Evolutionary conservation across 139 green algal genomes (phyloP).

Genomic region (Limnomonas spitsbergensis): DNA sequence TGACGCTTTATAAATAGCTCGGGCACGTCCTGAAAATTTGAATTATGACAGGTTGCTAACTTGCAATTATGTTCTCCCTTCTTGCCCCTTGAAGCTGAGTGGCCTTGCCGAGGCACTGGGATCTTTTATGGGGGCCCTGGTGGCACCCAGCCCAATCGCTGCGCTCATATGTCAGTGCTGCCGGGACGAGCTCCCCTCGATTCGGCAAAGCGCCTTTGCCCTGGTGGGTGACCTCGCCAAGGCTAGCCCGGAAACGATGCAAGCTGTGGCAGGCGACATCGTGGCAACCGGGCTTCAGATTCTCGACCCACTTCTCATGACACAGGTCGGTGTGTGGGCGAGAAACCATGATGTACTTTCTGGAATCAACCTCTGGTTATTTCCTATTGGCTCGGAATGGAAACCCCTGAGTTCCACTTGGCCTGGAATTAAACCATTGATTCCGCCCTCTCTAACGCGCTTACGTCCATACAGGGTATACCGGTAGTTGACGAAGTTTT

Average conservation of each 20-base stretch:
- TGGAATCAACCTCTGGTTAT: background rate
- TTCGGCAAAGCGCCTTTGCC: constrained; percentile 89
- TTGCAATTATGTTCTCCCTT: too few relatives aligned
- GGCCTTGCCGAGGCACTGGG: constrained; percentile 73
- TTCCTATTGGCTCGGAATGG: too few relatives aligned
- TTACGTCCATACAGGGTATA: too few relatives aligned
- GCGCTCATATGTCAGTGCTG: background rate
- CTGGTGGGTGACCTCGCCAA: constrained; percentile 88
- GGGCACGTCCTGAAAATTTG: too few relatives aligned
- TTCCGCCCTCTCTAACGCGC: too few relatives aligned
- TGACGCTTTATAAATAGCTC: too few relatives aligned
- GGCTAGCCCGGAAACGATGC: constrained; percentile 52
- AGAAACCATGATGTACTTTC: too few relatives aligned
- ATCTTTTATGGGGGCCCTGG: constrained; percentile 62
- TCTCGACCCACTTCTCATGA: constrained; percentile 20
- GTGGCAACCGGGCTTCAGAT: constrained; percentile 27
- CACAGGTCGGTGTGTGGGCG: background rate
- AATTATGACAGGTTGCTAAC: too few relatives aligned
- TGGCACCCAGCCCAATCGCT: constrained; percentile 42
- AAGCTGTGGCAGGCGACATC: constrained; percentile 41
- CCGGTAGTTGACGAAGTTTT: too few relatives aligned
- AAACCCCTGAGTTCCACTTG: too few relatives aligned
- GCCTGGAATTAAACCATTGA: too few relatives aligned
- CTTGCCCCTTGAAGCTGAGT: background rate
- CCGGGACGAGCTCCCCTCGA: constrained; percentile 34